phyloP scores from a whole-genome alignment of 2,329 filamentous ascomycete genomes.

The Sporothrix humicola region DNA sequence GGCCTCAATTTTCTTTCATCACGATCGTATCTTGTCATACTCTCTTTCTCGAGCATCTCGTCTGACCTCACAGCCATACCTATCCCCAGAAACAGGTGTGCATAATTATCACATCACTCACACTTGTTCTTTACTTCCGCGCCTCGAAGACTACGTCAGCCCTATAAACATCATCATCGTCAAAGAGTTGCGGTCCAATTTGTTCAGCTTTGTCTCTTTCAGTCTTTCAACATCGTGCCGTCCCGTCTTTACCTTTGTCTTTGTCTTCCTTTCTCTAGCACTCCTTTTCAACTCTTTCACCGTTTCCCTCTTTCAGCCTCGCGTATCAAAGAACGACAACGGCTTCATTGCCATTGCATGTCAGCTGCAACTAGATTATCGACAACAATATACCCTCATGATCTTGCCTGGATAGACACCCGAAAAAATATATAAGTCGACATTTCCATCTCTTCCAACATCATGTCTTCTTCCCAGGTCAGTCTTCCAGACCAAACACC shows the following conservation, averaged over 20 bases:
- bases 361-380: not conserved
- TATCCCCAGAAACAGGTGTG: not conserved
- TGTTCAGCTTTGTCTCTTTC: not conserved
- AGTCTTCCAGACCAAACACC: not conserved
- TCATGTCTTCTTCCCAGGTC: not conserved
- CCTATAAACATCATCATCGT: not conserved
- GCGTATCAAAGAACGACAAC: not conserved
- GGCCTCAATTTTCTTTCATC: not conserved
- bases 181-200: too few relatives aligned
- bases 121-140: slow-evolving; percentile 21
- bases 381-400: not conserved
- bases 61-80: not conserved
- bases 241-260: not conserved
- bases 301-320: not conserved
- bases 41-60: not conserved
- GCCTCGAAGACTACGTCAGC: not conserved
- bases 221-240: not conserved
- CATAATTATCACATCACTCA: not conserved
- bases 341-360: not conserved
- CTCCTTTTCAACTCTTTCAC: too few relatives aligned
- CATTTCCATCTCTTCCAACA: not conserved
- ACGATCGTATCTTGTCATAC: not conserved
- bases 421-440: not conserved
- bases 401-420: not conserved
- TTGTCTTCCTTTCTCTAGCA: not conserved